Evolutionary conservation across 2,329 filamentous ascomycete species (phyloP), one percentile per base, ranked within the genome.

Genomic region (Mariannaea sp.): DNA sequence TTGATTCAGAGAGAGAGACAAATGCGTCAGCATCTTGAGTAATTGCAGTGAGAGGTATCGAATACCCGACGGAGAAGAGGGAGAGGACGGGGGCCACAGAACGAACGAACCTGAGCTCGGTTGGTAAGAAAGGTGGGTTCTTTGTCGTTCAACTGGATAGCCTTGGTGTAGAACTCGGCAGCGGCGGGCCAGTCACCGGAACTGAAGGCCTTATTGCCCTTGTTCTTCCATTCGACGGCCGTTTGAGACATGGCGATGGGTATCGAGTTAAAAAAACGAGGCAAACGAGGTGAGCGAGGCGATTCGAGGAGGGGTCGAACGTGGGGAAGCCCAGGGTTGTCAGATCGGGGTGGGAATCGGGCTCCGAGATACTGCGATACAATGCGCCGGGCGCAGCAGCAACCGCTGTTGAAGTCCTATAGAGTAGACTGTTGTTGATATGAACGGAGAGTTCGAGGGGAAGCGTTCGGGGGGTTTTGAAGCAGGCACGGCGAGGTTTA

Each of bases 81-180:
- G 10, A 26, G 27, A 12, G 39, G 39, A 29, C n/a, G n/a, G 39
- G 38, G 36, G 14, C 20, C 52, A 75, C 81, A 59, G n/a, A n/a
- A n/a, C n/a, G n/a, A n/a, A n/a, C n/a, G n/a, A 73, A 96, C 93
- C 83, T 97, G 93, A 16, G 94, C 94, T 71, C 94, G 83, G 76
- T 99, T 99, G 66, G 90, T 92, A 76, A 86, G 97, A 77, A 92
- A 97, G 0, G 92, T 89, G 6, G 92, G 89, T 68, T 97, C 89
- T 64, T 88, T 80, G 69, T 88, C 84, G 74, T 96, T 87, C 63
- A 90, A 76, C 56, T 89, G 86, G 69, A 99, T 97, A 20, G 93
- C 93, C 74, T 95, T 83, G 49, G 85, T 85, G 74, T 99, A 99
- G 62, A 86, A 85, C 2, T 92, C 86, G 59, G 96, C 81, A 7